phyloP scores from a whole-genome alignment of 495 filamentous ascomycete genomes.

The Bombardia bombarda region DNA sequence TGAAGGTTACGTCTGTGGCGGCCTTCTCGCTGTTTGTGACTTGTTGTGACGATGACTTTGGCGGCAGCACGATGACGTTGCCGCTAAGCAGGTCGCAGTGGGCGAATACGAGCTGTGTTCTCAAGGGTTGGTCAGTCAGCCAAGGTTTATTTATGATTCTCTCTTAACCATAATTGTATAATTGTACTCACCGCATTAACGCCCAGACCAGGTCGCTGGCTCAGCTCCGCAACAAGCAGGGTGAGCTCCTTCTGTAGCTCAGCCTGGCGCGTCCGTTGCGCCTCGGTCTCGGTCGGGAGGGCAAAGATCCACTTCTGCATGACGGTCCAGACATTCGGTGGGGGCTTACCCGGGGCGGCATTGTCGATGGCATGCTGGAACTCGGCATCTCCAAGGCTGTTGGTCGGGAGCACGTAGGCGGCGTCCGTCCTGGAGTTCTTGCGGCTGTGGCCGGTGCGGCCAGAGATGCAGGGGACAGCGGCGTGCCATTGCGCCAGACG shows the following conservation, averaged over 20 bases:
- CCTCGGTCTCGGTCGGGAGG: slow-evolving; percentile 61
- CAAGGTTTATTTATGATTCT: not conserved
- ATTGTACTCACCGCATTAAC: slow-evolving; percentile 54
- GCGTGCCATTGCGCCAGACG: slow-evolving; percentile 92
- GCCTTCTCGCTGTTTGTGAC: slow-evolving; percentile 23
- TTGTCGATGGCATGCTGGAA: slow-evolving; percentile 42
- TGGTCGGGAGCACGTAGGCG: slow-evolving; percentile 5
- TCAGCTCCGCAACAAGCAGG: slow-evolving; percentile 57
- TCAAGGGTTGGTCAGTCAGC: slow-evolving; percentile 20
- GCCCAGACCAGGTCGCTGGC: slow-evolving; percentile 65
- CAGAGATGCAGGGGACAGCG: slow-evolving; percentile 52
- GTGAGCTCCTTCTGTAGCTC: slow-evolving; percentile 68
- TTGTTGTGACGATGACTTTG: slow-evolving; percentile 20
- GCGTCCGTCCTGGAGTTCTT: slow-evolving; percentile 23
- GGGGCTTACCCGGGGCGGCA: slow-evolving; percentile 53
- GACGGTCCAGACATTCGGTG: slow-evolving; percentile 84
- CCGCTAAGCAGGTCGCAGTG: slow-evolving; percentile 93
- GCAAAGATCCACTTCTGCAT: slow-evolving; percentile 93
- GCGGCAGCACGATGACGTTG: slow-evolving; percentile 86
- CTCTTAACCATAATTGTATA: not conserved
- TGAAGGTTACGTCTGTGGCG: slow-evolving; percentile 64
- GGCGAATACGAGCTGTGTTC: slow-evolving; percentile 84
- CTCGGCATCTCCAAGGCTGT: slow-evolving; percentile 19
- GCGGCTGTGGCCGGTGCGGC: slow-evolving; percentile 27
- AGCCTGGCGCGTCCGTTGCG: slow-evolving; percentile 56